phyloP scores from a whole-genome alignment of 2,329 filamentous ascomycete genomes.

The Talaromyces sp. region DNA sequence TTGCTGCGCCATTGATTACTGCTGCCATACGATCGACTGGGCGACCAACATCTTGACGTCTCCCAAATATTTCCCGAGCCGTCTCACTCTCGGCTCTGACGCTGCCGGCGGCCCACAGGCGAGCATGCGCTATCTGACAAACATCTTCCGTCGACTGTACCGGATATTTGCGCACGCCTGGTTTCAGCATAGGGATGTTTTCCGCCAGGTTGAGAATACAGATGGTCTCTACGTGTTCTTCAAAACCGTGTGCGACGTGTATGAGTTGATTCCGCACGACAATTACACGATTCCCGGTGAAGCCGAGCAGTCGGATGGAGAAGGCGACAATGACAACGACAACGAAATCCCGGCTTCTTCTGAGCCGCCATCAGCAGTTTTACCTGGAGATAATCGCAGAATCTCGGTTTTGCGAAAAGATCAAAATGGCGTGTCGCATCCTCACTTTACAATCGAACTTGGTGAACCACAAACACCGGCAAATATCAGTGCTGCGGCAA shows the following conservation, averaged over 20 bases:
- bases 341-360: constrained; percentile 8
- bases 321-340: not conserved
- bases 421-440: constrained; percentile 17
- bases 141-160: constrained; percentile 91
- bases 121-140: constrained; percentile 69
- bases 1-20: constrained; percentile 98
- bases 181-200: constrained; percentile 94
- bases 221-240: constrained; percentile 95
- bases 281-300: constrained; percentile 94
- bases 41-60: constrained; percentile 91
- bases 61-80: constrained; percentile 89
- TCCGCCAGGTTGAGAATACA: constrained; percentile 87
- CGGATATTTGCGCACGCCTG: constrained; percentile 97
- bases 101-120: constrained; percentile 38
- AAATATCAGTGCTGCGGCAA: constrained; percentile 54
- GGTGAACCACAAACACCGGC: constrained; percentile 38
- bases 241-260: constrained; percentile 92
- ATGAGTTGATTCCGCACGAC: constrained; percentile 82
- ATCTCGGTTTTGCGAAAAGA: constrained; percentile 36
- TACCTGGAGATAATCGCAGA: constrained; percentile 25
- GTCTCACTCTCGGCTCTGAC: constrained; percentile 58
- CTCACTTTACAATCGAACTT: constrained; percentile 17
- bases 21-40: constrained; percentile 97
- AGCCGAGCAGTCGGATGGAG: constrained; percentile 63
- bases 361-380: constrained; percentile 13